These are phyloP conservation scores for Leccinellum luteum DNA, from an alignment of 768 basidiomycete species.

Conservation along the genomic window DNA sequence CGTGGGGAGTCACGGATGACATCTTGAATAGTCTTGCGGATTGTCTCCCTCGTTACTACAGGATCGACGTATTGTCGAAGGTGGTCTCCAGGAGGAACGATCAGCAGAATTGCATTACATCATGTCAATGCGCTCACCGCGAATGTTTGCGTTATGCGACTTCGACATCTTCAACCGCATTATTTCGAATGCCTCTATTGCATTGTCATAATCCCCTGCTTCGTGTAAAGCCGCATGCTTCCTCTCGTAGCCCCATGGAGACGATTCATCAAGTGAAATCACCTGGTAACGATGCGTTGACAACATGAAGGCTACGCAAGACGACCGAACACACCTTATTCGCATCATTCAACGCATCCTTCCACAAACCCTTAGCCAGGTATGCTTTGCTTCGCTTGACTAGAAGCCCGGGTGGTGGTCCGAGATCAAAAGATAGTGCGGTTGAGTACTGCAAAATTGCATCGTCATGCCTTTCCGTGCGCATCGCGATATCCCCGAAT, in stretches of 20 bases:
- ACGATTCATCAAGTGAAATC: slow-evolving; percentile 1
- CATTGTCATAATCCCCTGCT: neutral
- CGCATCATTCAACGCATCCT: slow-evolving; percentile 1
- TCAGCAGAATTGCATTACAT: neutral
- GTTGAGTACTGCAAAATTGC: neutral
- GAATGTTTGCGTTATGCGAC: neutral
- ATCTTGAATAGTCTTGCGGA: neutral
- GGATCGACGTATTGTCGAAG: neutral
- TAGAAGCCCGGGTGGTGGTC: neutral
- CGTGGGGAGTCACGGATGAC: neutral
- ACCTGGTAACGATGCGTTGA: neutral
- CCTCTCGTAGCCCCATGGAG: neutral
- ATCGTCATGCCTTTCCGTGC: neutral
- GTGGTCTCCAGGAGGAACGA: neutral
- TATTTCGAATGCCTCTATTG: neutral
- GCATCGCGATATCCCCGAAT: neutral
- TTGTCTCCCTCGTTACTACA: no score
- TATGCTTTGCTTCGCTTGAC: neutral
- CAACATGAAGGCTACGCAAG: neutral
- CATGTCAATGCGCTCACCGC: neutral
- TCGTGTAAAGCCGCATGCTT: neutral
- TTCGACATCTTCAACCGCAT: slow-evolving; percentile 1
- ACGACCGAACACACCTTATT: neutral
- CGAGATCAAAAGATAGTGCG: neutral
- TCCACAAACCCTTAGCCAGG: neutral